Evolutionary conservation across 495 filamentous ascomycete species (phyloP).

Genomic region (Podospora pseudopauciseta): DNA sequence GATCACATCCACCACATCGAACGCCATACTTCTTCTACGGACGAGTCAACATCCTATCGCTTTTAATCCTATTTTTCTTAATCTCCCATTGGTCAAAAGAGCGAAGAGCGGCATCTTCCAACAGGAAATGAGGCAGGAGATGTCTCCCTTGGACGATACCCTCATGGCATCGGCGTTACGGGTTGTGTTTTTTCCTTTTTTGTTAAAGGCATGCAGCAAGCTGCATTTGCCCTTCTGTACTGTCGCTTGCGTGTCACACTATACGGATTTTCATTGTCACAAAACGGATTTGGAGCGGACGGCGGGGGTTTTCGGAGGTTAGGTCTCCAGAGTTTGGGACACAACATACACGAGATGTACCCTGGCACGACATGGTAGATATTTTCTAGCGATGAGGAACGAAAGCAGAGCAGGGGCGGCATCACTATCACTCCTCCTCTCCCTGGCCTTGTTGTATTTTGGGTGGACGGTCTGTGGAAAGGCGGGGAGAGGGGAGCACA

Average conservation of each 20-base stretch:
- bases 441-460: neutral
- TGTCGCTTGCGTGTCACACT: constrained; percentile 20
- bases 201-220: constrained; percentile 6
- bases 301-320: neutral
- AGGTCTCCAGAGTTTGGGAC: constrained; percentile 10
- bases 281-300: constrained; percentile 17
- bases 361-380: constrained; percentile 16
- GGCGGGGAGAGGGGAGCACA: constrained; percentile 8
- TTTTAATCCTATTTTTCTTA: constrained; percentile 11
- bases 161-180: constrained; percentile 30
- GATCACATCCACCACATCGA: neutral
- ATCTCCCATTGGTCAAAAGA: neutral
- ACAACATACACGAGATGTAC: constrained; percentile 22
- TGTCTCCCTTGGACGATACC: constrained; percentile 24
- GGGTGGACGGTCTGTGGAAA: neutral
- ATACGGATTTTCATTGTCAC: constrained; percentile 6
- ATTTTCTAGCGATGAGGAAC: constrained; percentile 11
- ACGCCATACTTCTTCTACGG: constrained; percentile 9
- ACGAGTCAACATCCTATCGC: constrained; percentile 1
- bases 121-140: constrained; percentile 4
- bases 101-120: constrained; percentile 13
- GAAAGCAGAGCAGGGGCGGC: neutral
- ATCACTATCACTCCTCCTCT: neutral
- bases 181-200: constrained; percentile 12
- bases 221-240: constrained; percentile 20